Conservation (phyloP, 306 rosid genomes). For the Acacia confusa region DNA sequence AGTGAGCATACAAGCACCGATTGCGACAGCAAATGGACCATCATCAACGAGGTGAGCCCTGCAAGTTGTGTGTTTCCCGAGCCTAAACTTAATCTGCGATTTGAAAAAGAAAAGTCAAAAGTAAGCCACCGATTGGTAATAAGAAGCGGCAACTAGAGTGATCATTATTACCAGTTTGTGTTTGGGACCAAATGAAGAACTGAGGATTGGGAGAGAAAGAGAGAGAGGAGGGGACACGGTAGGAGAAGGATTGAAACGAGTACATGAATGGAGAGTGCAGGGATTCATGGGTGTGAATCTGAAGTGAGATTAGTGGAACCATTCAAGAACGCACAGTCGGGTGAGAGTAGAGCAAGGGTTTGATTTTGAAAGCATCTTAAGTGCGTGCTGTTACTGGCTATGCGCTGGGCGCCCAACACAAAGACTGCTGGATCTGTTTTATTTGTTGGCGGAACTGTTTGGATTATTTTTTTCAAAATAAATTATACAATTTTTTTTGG, state of each 20-base stretch:
- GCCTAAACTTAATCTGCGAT: neutral
- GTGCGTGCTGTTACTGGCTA: neutral
- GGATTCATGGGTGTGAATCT: neutral
- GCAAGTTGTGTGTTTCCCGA: conserved; percentile 20
- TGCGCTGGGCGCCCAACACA: neutral
- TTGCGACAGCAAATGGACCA: conserved; percentile 79
- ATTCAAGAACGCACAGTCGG: neutral
- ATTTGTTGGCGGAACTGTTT: no score
- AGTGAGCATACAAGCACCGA: conserved; percentile 79
- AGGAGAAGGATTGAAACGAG: conserved; percentile 8
- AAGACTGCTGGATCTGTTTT: neutral
- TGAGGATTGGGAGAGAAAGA: neutral
- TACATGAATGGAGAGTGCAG: conserved; percentile 12
- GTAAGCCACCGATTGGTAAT: neutral
- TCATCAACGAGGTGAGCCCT: conserved; percentile 61
- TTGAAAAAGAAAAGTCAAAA: neutral
- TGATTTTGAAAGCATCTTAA: neutral
- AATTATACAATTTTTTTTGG: no score
- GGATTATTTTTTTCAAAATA: no score
- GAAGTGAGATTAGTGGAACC: neutral
- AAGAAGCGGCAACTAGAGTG: neutral
- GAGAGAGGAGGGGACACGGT: neutral
- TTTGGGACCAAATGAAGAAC: conserved; percentile 11
- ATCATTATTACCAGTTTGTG: conserved; percentile 3
- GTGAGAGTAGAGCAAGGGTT: neutral